Evolutionary conservation across 2,329 filamentous ascomycete species (phyloP).

Genomic region (Stagonosporopsis tanaceti): DNA sequence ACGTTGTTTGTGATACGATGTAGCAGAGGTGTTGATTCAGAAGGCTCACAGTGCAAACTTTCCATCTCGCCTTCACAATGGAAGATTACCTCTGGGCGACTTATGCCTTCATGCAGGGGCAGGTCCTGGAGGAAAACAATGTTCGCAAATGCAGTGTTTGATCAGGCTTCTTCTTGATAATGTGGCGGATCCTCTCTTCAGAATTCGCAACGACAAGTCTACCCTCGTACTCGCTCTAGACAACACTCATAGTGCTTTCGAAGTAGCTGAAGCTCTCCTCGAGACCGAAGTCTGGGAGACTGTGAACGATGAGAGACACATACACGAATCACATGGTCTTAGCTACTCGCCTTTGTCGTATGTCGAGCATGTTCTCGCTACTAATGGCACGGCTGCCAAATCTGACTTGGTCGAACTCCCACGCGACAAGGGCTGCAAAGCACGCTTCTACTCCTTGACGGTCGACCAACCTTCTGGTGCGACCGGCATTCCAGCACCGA

Average conservation of each 20-base stretch:
- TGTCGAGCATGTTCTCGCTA: conserved; percentile 48
- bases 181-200: conserved; percentile 64
- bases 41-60: conserved; percentile 71
- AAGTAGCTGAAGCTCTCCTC: conserved; percentile 65
- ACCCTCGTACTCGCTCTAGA: conserved; percentile 67
- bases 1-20: conserved; percentile 64
- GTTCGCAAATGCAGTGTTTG: conserved; percentile 50
- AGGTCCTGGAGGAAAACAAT: conserved; percentile 40
- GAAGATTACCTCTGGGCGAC: conserved; percentile 70
- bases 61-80: conserved; percentile 68
- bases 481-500: conserved; percentile 41
- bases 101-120: conserved; percentile 66
- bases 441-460: conserved; percentile 45
- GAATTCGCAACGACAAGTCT: conserved; percentile 65
- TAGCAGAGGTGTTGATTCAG: conserved; percentile 65
- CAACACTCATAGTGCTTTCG: conserved; percentile 62
- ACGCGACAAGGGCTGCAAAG: conserved; percentile 44
- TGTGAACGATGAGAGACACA: conserved; percentile 66
- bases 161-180: conserved; percentile 65
- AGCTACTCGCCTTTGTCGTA: conserved; percentile 74
- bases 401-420: conserved; percentile 39
- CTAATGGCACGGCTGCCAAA: conserved; percentile 30
- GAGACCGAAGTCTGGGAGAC: conserved; percentile 71
- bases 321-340: conserved; percentile 55
- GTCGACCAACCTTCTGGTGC: conserved; percentile 50